phyloP scores from a whole-genome alignment of 495 filamentous ascomycete species.

The Cladorrhinum samala region DNA sequence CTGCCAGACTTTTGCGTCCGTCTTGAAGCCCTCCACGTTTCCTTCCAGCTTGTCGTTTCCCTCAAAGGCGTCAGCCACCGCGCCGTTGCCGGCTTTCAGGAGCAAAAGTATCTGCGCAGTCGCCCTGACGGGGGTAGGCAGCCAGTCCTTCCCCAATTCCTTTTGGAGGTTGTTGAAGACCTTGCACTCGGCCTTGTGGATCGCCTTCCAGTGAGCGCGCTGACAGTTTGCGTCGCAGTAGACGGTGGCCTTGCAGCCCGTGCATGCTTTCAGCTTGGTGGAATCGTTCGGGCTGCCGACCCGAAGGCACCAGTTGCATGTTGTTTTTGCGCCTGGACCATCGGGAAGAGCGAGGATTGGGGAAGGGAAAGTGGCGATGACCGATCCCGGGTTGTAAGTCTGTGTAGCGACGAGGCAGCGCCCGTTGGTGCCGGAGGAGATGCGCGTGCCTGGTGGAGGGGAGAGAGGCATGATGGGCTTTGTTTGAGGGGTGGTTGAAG shows the following conservation, averaged over 20 bases:
- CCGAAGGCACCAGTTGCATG: slow-evolving; percentile 40
- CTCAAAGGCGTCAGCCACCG: slow-evolving; percentile 19
- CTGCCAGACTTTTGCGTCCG: slow-evolving; percentile 19
- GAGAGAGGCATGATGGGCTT: slow-evolving; percentile 13
- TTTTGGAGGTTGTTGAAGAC: slow-evolving; percentile 29
- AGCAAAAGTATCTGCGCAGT: slow-evolving; percentile 40
- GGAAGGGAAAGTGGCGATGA: slow-evolving; percentile 33
- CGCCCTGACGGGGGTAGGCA: slow-evolving; percentile 45
- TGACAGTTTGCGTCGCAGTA: slow-evolving; percentile 55
- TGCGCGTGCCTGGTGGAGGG: slow-evolving; percentile 6
- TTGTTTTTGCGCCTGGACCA: slow-evolving; percentile 24
- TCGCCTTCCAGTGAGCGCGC: slow-evolving; percentile 46
- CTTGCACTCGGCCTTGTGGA: slow-evolving; percentile 50
- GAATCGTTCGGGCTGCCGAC: slow-evolving; percentile 7
- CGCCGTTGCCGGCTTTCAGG: slow-evolving; percentile 9
- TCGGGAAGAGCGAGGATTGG: slow-evolving; percentile 42
- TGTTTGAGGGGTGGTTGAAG: not conserved
- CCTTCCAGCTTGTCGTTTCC: slow-evolving; percentile 27
- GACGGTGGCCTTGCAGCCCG: slow-evolving; percentile 39
- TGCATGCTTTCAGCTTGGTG: slow-evolving; percentile 39
- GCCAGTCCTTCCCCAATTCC: slow-evolving; percentile 18
- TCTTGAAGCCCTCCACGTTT: slow-evolving; percentile 29
- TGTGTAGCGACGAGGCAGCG: slow-evolving; percentile 33
- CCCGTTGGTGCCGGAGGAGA: slow-evolving; percentile 7
- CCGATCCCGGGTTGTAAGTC: slow-evolving; percentile 31